Evolutionary conservation across 257 asterid genomes (phyloP).

Genomic region (Nicotiana noctiflora): DNA sequence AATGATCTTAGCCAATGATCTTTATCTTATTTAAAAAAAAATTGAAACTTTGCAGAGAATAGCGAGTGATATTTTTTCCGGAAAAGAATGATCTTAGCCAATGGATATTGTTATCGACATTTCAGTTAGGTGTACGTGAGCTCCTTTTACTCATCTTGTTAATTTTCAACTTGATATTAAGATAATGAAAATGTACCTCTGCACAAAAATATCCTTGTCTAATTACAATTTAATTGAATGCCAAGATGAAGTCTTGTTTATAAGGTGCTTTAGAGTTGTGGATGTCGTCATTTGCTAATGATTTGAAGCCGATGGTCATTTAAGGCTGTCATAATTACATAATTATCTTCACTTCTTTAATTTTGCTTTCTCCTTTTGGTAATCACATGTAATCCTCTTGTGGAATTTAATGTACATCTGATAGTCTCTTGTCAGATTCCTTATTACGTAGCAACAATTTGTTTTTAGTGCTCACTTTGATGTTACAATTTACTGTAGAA

Average conservation of each 20-base stretch:
- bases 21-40: neutral
- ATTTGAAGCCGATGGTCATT: neutral
- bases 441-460: neutral
- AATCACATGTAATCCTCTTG: neutral
- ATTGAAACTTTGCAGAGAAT: neutral
- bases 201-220: neutral
- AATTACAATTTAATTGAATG: neutral
- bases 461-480: constrained; percentile 8
- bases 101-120: neutral
- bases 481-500: constrained; percentile 13
- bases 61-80: neutral
- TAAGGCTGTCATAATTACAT: neutral
- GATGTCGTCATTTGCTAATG: neutral
- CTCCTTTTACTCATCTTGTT: neutral
- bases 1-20: neutral
- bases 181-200: neutral
- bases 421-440: neutral
- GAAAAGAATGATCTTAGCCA: neutral
- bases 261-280: neutral
- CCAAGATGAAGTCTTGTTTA: neutral
- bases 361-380: neutral
- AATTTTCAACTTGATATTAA: neutral
- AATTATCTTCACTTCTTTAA: neutral
- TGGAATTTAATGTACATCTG: neutral
- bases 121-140: neutral